Percentiles rank a stretch among this genome's conserved stretches.
These are phyloP conservation scores for Forsythia suspensa DNA, from an alignment of 257 asterid genomes.

Conservation along the genomic window DNA sequence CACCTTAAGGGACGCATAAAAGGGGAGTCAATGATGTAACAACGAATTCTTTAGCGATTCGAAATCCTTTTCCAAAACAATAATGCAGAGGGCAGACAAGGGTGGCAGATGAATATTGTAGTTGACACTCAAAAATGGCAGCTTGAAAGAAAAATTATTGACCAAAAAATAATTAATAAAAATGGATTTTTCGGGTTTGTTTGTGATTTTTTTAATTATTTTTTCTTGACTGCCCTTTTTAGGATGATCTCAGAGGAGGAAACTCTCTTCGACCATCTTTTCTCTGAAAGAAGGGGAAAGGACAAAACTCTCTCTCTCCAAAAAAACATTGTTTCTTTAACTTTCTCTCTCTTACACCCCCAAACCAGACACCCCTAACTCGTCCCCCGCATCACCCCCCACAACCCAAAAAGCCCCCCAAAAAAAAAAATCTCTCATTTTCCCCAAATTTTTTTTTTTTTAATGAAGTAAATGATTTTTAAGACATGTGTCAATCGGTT, in stretches of 20 bases:
- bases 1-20: conserved; percentile 32
- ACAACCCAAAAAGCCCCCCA: too few relatives aligned
- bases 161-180: conserved; percentile 1
- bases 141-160: background rate
- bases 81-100: conserved; percentile 15
- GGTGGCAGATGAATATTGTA: conserved; percentile 8
- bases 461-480: too few relatives aligned
- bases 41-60: conserved; percentile 9
- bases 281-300: conserved; percentile 68
- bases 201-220: background rate
- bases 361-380: background rate
- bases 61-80: conserved; percentile 1
- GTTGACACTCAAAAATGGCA: conserved; percentile 26
- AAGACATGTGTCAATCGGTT: too few relatives aligned
- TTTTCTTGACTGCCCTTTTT: conserved; percentile 60
- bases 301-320: conserved; percentile 37
- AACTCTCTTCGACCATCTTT: conserved; percentile 77
- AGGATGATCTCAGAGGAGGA: conserved; percentile 86
- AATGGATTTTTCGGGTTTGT: conserved; percentile 8
- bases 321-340: background rate
- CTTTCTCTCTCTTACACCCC: conserved; percentile 31
- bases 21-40: conserved; percentile 32
- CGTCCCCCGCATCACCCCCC: background rate
- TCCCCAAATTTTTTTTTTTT: background rate
- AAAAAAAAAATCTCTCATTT: background rate